Conservation (phyloP, 805 yeast genomes). For the Zygosaccharomyces rouxii region DNA sequence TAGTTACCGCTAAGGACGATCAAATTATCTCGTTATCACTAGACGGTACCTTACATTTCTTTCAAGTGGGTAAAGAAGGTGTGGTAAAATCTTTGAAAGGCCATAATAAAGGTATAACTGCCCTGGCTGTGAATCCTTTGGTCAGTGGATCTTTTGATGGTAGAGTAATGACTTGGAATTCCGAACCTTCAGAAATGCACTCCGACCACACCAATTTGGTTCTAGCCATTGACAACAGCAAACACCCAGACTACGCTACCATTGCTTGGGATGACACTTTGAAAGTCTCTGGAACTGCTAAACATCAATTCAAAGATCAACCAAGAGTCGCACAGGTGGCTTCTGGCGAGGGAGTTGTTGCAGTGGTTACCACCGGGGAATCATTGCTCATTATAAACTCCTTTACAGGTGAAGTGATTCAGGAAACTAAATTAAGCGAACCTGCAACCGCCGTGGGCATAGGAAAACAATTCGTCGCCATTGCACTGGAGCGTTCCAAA, state of each 20-base stretch:
- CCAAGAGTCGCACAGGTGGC: conserved; percentile 45
- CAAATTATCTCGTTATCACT: conserved; percentile 61
- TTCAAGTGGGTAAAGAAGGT: conserved; percentile 38
- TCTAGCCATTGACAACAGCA: conserved; percentile 42
- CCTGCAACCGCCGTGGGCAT: conserved; percentile 46
- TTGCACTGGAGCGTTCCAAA: conserved; percentile 44
- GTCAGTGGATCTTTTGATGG: conserved; percentile 85
- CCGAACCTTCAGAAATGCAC: conserved; percentile 33
- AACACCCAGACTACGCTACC: conserved; percentile 41
- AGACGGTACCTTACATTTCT: conserved; percentile 67
- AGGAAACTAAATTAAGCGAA: conserved; percentile 34
- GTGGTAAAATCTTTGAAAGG: conserved; percentile 49
- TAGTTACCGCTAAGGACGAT: conserved; percentile 52
- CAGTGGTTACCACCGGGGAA: conserved; percentile 45
- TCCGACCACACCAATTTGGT: conserved; percentile 63
- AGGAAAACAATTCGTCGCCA: conserved; percentile 42
- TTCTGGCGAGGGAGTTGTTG: conserved; percentile 36
- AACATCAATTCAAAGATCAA: conserved; percentile 40
- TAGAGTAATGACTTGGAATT: conserved; percentile 55
- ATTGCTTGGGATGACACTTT: conserved; percentile 88
- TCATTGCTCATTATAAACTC: conserved; percentile 36
- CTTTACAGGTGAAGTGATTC: conserved; percentile 32
- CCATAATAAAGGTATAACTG: conserved; percentile 79
- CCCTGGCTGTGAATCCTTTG: conserved; percentile 38
- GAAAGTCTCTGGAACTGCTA: conserved; percentile 33